phyloP scores from a whole-genome alignment of 495 filamentous ascomycete species.

The Platismatia glauca region DNA sequence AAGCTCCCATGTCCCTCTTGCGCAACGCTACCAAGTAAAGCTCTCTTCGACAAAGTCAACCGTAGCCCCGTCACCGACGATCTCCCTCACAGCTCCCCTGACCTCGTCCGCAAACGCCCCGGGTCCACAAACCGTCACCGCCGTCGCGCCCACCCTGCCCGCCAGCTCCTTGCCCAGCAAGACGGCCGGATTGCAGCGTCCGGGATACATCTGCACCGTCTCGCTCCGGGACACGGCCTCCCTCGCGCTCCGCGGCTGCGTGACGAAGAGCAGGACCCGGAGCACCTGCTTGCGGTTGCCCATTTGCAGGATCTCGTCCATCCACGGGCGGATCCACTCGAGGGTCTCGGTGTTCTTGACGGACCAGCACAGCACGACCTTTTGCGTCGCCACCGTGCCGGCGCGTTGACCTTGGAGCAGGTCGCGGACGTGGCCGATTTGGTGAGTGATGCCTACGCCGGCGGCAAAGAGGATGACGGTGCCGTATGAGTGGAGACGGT shows the following conservation, averaged over 20 bases:
- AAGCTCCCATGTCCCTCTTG: not conserved
- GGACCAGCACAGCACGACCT: slow-evolving; percentile 80
- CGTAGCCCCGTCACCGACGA: slow-evolving; percentile 53
- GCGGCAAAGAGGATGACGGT: slow-evolving; percentile 80
- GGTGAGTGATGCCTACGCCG: slow-evolving; percentile 83
- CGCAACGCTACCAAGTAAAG: slow-evolving; percentile 40
- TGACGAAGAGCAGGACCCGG: slow-evolving; percentile 80
- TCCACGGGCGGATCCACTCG: slow-evolving; percentile 89
- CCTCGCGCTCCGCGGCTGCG: slow-evolving; percentile 65
- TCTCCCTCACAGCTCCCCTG: slow-evolving; percentile 55
- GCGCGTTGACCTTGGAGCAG: slow-evolving; percentile 61
- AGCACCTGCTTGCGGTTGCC: slow-evolving; percentile 74
- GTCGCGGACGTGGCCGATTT: slow-evolving; percentile 67
- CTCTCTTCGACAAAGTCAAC: slow-evolving; percentile 93
- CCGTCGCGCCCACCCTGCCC: slow-evolving; percentile 68
- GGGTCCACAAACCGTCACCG: slow-evolving; percentile 82
- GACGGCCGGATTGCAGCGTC: slow-evolving; percentile 46
- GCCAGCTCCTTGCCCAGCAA: slow-evolving; percentile 73
- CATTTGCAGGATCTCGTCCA: slow-evolving; percentile 86
- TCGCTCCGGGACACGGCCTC: slow-evolving; percentile 75
- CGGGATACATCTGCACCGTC: slow-evolving; percentile 85
- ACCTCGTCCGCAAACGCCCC: slow-evolving; percentile 88
- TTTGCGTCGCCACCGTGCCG: slow-evolving; percentile 64
- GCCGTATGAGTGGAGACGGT: slow-evolving; percentile 66
- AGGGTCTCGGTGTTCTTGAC: slow-evolving; percentile 83